Evolutionary conservation across 352 stramenopile genomes (phyloP), one percentile per base, ranked within the genome.

Genomic region (Globisporangium echinulatum): DNA sequence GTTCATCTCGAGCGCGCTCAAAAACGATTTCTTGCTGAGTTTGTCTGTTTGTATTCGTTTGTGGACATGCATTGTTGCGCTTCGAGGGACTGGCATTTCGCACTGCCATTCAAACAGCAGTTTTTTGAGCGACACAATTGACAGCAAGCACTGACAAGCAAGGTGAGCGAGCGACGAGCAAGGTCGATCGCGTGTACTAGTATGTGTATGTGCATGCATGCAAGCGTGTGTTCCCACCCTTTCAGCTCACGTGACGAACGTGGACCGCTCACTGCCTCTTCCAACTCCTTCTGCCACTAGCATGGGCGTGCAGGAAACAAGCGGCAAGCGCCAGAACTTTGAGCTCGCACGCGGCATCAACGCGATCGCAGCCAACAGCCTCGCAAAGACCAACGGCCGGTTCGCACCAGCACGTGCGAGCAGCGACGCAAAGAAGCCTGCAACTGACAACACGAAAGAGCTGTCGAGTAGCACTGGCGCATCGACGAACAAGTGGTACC

Each of bases 321-420:
- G 49, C 40, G 51, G 39, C 55, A 79, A 77, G 65, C 69, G 69
- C 60, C 75, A 82, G 61, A 91, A 91, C 72, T 58, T 88, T 48
- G 80, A 79, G 58, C 75, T 91, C 56, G 82, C 82, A 51, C 79
- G 79, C 60, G 79, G 82, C 66, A 87, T 91, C 66, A 90, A 90
- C 70, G 82, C 82, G 66, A 88, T 91, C 71, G 75, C 79, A 43
- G 49, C 56, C 68, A 90, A 88, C 75, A 74, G 65, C 59, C 68
- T 90, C 39, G 63, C 70, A 17, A 82, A 83, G 65, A 72, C 71
- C 37, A 91, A 90, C 61, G 79, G 74, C 68, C 74, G 76, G 66
- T 57, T 58, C 61, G 83, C 56, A 54, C 11, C 43, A 17, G 43
- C 43, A 15, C 43, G 43, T 17, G 4, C 3, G 43, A 48, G 2